Evolutionary conservation across 1,284 basidiomycete species (phyloP), one percentile per base, ranked within the genome.

Genomic region (Sutorius eximius): DNA sequence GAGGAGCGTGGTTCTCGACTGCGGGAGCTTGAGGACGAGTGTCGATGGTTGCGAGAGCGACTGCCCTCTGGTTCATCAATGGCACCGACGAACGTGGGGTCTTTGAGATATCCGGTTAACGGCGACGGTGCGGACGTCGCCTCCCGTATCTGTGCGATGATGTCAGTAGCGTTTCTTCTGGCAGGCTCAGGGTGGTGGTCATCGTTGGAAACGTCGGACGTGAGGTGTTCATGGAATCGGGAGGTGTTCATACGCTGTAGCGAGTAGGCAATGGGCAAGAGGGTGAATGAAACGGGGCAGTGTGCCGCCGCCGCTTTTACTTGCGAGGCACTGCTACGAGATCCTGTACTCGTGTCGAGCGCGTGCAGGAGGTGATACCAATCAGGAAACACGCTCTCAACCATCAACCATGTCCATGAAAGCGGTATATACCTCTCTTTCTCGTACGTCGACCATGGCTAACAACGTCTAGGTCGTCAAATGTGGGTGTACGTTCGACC

Each of bases 391-490:
- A 24, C 0, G 5, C 56, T 70, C 63, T 3, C 68, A 56, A 57
- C 49, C 27, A 5, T 42, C 42, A 32, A 9, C 15, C 63, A 86
- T 88, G 86, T 80, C 85, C 50, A 70, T 87, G 71, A 88, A 87
- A 78, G 86, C 85, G 63, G 86, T 88, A 60, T 58, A 83, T 75
- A 22, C 40, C 53, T 30, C 7, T 24, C 7, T 33, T n/a, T 18
- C n/a, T 41, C 45, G n/a, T 34, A 6, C 24, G 24, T 27, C 24
- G 24, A 27, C 24, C 5, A 27, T 27, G 24, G 6, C 16, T 41
- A 33, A n/a, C 37, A 53, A 32, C 53, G 51, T 40, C 33, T 59
- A 88, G 86, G 80, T 87, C 66, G 85, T 88, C 61, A 88, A 88
- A 81, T 88, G 86, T 87, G 75, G 55, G 73, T 62, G 73, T 60